Evolutionary conservation across 495 filamentous ascomycete genomes (phyloP).

Genomic region (Xylaria palmicola): DNA sequence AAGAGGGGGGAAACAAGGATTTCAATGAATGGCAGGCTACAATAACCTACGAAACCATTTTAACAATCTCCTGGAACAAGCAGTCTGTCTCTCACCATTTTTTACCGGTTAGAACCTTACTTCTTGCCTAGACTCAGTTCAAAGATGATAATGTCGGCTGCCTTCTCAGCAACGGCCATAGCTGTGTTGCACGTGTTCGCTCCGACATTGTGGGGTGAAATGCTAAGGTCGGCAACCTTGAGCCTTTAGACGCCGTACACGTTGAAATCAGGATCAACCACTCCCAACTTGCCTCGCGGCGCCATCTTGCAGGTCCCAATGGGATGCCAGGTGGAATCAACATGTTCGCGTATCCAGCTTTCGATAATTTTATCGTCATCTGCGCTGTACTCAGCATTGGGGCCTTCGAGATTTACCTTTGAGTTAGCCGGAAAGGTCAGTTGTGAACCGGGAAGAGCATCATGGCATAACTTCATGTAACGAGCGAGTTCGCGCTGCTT

Average conservation of each 20-base stretch:
- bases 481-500: constrained; percentile 45
- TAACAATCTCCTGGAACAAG: neutral
- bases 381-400: constrained; percentile 37
- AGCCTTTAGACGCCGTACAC: constrained; percentile 49
- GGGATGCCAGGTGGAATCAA: constrained; percentile 49
- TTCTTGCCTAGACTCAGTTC: constrained; percentile 34
- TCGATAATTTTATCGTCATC: constrained; percentile 47
- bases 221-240: constrained; percentile 46
- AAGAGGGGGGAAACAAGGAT: neutral
- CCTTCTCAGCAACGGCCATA: constrained; percentile 53
- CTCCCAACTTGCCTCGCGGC: constrained; percentile 37
- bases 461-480: constrained; percentile 43
- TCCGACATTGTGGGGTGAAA: constrained; percentile 52
- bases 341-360: constrained; percentile 37
- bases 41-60: neutral
- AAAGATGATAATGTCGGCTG: constrained; percentile 47
- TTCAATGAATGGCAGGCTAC: neutral
- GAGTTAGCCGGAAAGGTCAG: constrained; percentile 38
- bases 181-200: constrained; percentile 52
- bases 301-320: constrained; percentile 47
- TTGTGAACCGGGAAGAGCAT: constrained; percentile 42
- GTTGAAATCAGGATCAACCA: constrained; percentile 43
- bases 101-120: neutral
- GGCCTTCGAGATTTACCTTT: constrained; percentile 26
- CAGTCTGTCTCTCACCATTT: neutral